Conservation (phyloP, 495 filamentous ascomycete species). For the Halenospora varia region DNA sequence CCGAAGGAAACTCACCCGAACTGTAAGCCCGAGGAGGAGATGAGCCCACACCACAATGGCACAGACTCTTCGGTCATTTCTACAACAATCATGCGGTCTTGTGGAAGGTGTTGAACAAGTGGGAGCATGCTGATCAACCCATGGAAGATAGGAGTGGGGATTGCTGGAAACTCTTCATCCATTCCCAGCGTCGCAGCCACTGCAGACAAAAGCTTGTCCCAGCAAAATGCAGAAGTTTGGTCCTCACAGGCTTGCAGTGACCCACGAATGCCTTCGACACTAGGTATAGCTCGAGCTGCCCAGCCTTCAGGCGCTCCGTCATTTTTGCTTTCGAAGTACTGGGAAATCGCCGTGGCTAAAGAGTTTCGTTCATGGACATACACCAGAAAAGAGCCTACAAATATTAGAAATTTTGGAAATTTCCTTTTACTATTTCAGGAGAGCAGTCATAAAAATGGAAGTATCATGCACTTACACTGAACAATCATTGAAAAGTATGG, state of each 20-base stretch:
- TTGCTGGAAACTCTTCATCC: background rate
- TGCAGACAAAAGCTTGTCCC: background rate
- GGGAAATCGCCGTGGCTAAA: background rate
- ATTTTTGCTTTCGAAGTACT: background rate
- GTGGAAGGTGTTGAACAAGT: slow-evolving; percentile 3
- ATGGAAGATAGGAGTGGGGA: background rate
- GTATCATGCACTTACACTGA: too few species aligned
- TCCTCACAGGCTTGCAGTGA: background rate
- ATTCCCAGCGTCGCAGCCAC: background rate
- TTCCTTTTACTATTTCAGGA: too few species aligned
- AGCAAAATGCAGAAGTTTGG: background rate
- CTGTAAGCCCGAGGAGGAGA: background rate
- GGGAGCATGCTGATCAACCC: background rate
- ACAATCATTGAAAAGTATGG: background rate
- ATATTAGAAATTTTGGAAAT: too few species aligned
- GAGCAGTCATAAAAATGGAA: too few species aligned
- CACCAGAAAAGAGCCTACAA: background rate
- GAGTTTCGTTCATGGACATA: background rate
- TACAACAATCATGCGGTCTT: background rate
- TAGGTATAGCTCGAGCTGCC: background rate
- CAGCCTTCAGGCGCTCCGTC: background rate
- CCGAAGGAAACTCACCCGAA: background rate
- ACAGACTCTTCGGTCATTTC: background rate
- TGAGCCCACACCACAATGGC: background rate
- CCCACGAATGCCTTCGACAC: background rate